Conservation (phyloP, 768 basidiomycete species). For the Pleurotus ostreatus region DNA sequence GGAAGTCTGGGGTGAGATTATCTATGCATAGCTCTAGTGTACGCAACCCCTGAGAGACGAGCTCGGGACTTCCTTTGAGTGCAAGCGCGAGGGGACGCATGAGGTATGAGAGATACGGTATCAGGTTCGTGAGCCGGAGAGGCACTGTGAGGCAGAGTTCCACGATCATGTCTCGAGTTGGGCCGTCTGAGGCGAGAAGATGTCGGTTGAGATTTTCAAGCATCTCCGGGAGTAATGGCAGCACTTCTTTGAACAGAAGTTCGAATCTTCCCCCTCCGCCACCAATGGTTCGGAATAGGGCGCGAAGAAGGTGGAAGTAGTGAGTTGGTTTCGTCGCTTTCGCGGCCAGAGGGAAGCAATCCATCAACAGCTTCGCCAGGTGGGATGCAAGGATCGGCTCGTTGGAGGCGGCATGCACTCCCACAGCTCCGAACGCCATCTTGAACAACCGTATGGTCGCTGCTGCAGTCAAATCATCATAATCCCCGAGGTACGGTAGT, state of each 20-base stretch:
- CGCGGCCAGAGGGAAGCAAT: conserved; percentile 91
- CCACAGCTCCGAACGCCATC: conserved; percentile 89
- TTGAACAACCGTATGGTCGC: conserved; percentile 92
- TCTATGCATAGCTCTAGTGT: conserved; percentile 99
- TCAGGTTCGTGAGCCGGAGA: conserved; percentile 88
- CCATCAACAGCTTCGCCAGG: conserved; percentile 90
- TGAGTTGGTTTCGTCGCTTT: conserved; percentile 88
- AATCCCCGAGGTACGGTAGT: conserved; percentile 79
- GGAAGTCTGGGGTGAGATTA: conserved; percentile 95
- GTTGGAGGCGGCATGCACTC: conserved; percentile 65
- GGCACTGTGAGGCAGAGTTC: conserved; percentile 98
- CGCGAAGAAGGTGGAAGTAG: conserved; percentile 89
- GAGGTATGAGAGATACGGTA: conserved; percentile 91
- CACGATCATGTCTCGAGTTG: conserved; percentile 86
- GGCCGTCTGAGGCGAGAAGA: conserved; percentile 79
- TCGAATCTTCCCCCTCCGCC: conserved; percentile 93
- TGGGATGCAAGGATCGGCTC: conserved; percentile 93
- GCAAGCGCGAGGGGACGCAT: conserved; percentile 96
- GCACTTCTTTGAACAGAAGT: conserved; percentile 90
- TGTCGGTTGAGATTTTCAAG: conserved; percentile 92
- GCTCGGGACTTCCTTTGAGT: conserved; percentile 79
- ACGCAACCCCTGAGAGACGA: conserved; percentile 91
- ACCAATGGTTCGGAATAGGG: conserved; percentile 89
- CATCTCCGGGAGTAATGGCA: conserved; percentile 96
- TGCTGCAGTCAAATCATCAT: conserved; percentile 76